Evolutionary conservation across 129 eudicot genomes (phyloP), one percentile per base, ranked within the genome.

Genomic region (Pittosporum tobira): DNA sequence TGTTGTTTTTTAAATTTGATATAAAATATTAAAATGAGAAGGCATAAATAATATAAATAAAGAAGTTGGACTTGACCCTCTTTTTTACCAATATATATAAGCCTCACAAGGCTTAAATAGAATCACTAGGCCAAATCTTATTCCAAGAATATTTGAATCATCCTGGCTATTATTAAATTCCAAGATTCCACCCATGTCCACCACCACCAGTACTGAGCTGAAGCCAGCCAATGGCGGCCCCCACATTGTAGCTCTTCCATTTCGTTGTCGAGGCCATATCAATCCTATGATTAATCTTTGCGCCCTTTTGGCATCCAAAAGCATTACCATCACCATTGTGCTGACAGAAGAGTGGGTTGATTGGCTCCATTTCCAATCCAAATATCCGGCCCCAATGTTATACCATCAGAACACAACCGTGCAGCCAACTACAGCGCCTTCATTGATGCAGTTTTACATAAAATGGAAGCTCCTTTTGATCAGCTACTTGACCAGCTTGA

Each of bases 211-310:
- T n/a, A n/a, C n/a, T n/a, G 1, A 4, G 25, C 25, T 4, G 12
- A 19, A 21, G 26, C 54, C 24, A 21, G 14, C 27, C 54, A 22
- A 7, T n/a, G n/a, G n/a, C 27, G 54, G 54, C 34, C 29, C 27
- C 50, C 67, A 62, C 57, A 29, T 62, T 16, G 45, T 62, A 8
- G 34, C 53, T 13, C 14, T 62, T 57, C 67, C 67, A 11, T 62
- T 24, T 14, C 67, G 57, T 2, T 57, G 57, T 16, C 59, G 60
- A 1, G 69, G 69, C 48, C 69, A 64, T 37, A 51, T 64, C 30
- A 64, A 51, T 25, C 69, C 69, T 2, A 64, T 64, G 69, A 23
- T 64, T 5, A 50, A 27, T 36, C 23, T 64, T 14, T 64, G 60
- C 61, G 22, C 44, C 28, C 50, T 3, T 15, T 40, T 51, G 3